A percentile compares a stretch with the other conserved stretches of the same genome.
These are phyloP conservation scores for Neurospora sp. DNA, from an alignment of 495 filamentous ascomycete genomes.

Conservation along the genomic window DNA sequence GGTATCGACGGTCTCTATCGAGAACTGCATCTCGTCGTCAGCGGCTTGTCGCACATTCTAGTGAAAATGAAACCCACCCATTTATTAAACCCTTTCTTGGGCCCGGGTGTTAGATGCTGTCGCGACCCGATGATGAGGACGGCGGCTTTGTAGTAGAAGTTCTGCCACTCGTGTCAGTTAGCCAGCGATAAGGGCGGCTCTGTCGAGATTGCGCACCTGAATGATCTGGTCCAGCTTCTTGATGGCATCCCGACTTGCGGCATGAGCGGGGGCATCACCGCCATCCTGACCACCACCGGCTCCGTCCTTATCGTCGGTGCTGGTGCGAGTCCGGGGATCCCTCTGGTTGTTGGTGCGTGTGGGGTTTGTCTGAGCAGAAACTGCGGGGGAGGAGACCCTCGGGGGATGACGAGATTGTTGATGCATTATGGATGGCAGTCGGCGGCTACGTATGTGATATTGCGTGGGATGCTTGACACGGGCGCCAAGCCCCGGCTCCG, in stretches of 20 bases:
- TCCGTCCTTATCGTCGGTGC: constrained; percentile 29
- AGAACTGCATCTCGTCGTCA: constrained; percentile 53
- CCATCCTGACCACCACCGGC: constrained; percentile 25
- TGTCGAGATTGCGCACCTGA: constrained; percentile 47
- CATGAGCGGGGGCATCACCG: constrained; percentile 35
- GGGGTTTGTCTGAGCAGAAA: constrained; percentile 55
- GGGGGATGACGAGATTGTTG: constrained; percentile 68
- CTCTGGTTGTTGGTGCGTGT: constrained; percentile 61
- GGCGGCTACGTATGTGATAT: background rate
- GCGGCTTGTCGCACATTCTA: constrained; percentile 1
- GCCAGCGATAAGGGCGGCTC: constrained; percentile 7
- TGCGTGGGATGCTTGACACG: background rate
- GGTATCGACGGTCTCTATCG: constrained; percentile 86
- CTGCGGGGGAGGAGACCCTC: constrained; percentile 53
- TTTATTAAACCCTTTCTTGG: constrained; percentile 63
- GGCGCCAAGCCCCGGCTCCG: background rate
- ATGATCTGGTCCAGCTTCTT: constrained; percentile 83
- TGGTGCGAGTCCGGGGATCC: constrained; percentile 38
- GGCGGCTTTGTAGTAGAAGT: constrained; percentile 83
- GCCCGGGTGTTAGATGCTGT: constrained; percentile 54
- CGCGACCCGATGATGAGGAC: constrained; percentile 76
- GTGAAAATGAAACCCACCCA: constrained; percentile 60
- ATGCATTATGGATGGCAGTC: constrained; percentile 50
- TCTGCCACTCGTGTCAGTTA: constrained; percentile 40
- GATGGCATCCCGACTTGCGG: constrained; percentile 49